Evolutionary conservation across 768 basidiomycete species (phyloP).

Genomic region (Lactifluus rugatus): DNA sequence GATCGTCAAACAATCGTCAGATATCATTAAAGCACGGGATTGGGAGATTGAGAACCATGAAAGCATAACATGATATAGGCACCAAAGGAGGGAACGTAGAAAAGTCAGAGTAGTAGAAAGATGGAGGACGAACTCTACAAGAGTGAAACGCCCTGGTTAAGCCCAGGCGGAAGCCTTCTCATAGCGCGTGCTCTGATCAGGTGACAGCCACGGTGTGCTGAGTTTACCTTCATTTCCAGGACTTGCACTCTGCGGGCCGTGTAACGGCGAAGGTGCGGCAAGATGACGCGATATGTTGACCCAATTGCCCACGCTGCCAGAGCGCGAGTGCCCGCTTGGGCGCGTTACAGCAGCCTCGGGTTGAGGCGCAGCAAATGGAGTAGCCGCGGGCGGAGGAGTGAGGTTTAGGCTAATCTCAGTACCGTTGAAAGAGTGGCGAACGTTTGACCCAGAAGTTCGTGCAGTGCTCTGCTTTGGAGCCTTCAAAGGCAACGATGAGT

Average conservation of each 20-base stretch:
- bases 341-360: slow-evolving; percentile 37
- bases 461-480: slow-evolving; percentile 36
- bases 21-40: slow-evolving; percentile 7
- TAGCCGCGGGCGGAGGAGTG: slow-evolving; percentile 43
- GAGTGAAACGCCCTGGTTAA: not conserved
- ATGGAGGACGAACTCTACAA: not conserved
- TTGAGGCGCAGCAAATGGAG: slow-evolving; percentile 30
- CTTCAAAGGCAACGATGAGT: slow-evolving; percentile 17
- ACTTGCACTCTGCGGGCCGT: slow-evolving; percentile 42
- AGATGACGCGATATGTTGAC: slow-evolving; percentile 49
- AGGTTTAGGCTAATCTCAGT: slow-evolving; percentile 55
- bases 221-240: slow-evolving; percentile 47
- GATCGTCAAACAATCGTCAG: slow-evolving; percentile 16
- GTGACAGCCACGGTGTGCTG: slow-evolving; percentile 50
- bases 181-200: slow-evolving; percentile 25
- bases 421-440: slow-evolving; percentile 70
- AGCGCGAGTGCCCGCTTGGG: slow-evolving; percentile 58
- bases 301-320: slow-evolving; percentile 79
- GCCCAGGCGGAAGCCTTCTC: slow-evolving; percentile 54
- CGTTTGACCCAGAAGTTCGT: slow-evolving; percentile 30
- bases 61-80: slow-evolving; percentile 15
- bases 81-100: not conserved
- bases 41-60: slow-evolving; percentile 1
- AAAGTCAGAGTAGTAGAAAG: slow-evolving; percentile 6
- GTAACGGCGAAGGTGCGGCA: slow-evolving; percentile 38